Conservation (phyloP, 352 stramenopile species). For the Phytopythium kandeliae region DNA sequence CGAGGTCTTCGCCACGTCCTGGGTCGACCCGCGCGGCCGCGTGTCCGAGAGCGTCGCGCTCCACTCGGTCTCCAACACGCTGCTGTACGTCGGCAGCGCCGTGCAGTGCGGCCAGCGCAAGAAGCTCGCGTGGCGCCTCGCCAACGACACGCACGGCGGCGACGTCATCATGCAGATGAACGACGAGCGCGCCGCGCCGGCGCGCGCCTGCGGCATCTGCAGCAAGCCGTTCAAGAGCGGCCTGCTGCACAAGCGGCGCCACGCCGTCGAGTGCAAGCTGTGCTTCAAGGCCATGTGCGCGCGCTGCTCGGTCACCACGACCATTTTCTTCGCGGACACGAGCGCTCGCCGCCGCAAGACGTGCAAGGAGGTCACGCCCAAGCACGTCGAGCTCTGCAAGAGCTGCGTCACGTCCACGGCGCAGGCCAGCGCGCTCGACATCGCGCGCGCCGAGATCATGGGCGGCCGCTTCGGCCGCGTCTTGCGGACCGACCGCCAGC, state of each 20-base stretch:
- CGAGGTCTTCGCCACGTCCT: constrained; percentile 33
- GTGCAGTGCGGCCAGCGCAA: constrained; percentile 44
- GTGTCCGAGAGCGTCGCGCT: constrained; percentile 21
- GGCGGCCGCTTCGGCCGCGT: constrained; percentile 23
- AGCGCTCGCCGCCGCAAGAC: constrained; percentile 18
- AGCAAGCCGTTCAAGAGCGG: constrained; percentile 26
- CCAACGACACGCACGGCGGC: constrained; percentile 14
- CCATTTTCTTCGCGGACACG: constrained; percentile 29
- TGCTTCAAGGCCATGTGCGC: constrained; percentile 40
- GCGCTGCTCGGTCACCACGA: constrained; percentile 36
- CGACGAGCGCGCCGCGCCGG: constrained; percentile 13
- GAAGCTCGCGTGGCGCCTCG: constrained; percentile 41
- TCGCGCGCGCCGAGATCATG: constrained; percentile 38
- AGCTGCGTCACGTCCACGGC: constrained; percentile 25
- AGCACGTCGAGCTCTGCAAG: constrained; percentile 29
- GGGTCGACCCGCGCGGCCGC: constrained; percentile 22
- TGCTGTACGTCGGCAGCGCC: constrained; percentile 40
- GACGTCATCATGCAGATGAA: constrained; percentile 14
- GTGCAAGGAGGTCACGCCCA: constrained; percentile 30
- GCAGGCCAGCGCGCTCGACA: constrained; percentile 28
- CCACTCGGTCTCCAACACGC: constrained; percentile 22
- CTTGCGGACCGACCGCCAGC: neutral
- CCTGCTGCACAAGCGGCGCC: constrained; percentile 16
- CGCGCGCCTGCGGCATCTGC: constrained; percentile 33
- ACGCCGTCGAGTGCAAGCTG: constrained; percentile 34